These are phyloP conservation scores for Phalaenopsis aphrodite DNA, from an alignment of 106 monocot species.

Conservation along the genomic window DNA sequence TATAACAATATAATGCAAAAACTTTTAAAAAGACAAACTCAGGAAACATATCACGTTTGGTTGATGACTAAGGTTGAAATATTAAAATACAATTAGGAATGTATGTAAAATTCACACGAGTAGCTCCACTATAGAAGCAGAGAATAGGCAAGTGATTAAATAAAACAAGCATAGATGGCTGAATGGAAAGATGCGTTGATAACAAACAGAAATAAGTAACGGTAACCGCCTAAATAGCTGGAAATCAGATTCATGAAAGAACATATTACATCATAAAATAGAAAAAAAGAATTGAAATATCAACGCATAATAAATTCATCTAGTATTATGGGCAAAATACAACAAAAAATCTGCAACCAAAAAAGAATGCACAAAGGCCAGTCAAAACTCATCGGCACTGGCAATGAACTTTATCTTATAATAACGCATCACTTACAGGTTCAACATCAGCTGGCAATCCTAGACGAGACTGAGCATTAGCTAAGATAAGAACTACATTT, in stretches of 20 bases:
- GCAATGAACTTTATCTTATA: neutral
- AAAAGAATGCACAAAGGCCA: conserved; percentile 5
- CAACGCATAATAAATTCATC: neutral
- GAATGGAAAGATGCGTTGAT: neutral
- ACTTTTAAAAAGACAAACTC: neutral
- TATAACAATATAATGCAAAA: neutral
- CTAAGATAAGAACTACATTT: conserved; percentile 76
- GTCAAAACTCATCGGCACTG: neutral
- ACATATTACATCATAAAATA: neutral
- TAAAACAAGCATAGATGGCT: neutral
- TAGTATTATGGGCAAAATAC: neutral
- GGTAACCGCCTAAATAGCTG: neutral
- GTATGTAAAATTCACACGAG: neutral
- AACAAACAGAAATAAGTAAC: neutral
- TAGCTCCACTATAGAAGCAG: neutral
- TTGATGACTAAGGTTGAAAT: neutral
- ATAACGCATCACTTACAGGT: conserved; percentile 47
- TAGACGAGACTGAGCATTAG: conserved; percentile 91
- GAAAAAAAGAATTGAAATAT: neutral
- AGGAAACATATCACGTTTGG: neutral
- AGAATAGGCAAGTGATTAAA: neutral
- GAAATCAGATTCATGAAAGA: neutral
- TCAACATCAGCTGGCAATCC: conserved; percentile 53
- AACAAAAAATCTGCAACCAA: neutral
- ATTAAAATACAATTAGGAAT: neutral